A percentile compares a stretch with the other conserved stretches of the same genome.
phyloP scores from a whole-genome alignment of 2,329 filamentous ascomycete species.

The Camptophora hylomeconis region DNA sequence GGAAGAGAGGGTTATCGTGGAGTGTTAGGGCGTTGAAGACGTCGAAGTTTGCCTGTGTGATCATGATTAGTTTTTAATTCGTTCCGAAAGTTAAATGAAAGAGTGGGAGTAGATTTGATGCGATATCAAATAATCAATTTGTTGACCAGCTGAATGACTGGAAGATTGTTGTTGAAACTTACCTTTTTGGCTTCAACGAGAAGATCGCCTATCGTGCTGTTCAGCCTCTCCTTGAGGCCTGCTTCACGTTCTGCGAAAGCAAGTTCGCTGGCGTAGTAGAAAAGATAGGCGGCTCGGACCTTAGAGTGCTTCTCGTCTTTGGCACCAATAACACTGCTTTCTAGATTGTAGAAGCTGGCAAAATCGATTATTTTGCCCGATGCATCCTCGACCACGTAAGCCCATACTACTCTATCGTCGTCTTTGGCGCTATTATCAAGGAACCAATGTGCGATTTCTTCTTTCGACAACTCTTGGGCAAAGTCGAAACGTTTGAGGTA shows the following conservation, averaged over 20 bases:
- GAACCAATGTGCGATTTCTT: conserved; percentile 82
- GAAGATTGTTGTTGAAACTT: conserved; percentile 10
- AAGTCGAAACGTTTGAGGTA: conserved; percentile 75
- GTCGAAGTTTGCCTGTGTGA: conserved; percentile 59
- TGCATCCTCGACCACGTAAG: conserved; percentile 72
- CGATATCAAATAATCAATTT: background rate
- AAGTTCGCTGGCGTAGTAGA: conserved; percentile 84
- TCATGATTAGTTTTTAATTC: background rate
- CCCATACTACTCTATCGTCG: conserved; percentile 70
- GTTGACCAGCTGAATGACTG: conserved; percentile 1
- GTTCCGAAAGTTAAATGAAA: no score
- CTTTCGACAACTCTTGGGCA: conserved; percentile 64
- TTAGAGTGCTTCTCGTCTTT: conserved; percentile 48
- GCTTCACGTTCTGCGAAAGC: conserved; percentile 47
- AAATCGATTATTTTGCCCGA: conserved; percentile 85
- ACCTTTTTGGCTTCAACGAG: conserved; percentile 75
- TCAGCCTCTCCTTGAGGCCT: conserved; percentile 65
- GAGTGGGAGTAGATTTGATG: no score
- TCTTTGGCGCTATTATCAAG: conserved; percentile 50
- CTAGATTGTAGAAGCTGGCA: conserved; percentile 90
- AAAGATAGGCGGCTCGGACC: conserved; percentile 85
- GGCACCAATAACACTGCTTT: conserved; percentile 66
- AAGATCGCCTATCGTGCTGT: conserved; percentile 68
- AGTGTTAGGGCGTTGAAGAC: conserved; percentile 93
- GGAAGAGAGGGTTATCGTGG: conserved; percentile 86